phyloP scores from a whole-genome alignment of 257 asterid species.

The Fraxinus cuspidata region DNA sequence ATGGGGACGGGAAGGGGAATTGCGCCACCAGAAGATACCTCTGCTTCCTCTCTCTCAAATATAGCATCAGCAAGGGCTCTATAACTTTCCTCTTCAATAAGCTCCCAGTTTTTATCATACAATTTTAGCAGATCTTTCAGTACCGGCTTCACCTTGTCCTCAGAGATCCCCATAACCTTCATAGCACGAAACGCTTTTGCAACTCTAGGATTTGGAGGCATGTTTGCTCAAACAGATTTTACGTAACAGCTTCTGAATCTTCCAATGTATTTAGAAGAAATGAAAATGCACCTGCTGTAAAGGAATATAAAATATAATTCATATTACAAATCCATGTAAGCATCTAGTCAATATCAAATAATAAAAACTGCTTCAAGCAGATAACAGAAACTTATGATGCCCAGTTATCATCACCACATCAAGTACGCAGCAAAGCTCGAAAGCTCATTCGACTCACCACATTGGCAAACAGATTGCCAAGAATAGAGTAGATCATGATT shows the following conservation, averaged over 20 bases:
- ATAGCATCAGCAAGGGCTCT: conserved; percentile 87
- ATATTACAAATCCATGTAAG: not conserved
- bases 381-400: conserved; percentile 12
- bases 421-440: conserved; percentile 10
- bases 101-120: conserved; percentile 77
- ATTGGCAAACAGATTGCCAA: not conserved
- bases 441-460: not conserved
- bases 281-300: not conserved
- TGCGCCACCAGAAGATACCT: conserved; percentile 45
- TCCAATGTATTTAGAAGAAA: conserved; percentile 15
- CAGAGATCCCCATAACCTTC: conserved; percentile 66
- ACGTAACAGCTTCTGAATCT: conserved; percentile 25
- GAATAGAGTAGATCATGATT: not conserved
- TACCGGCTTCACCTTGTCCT: conserved; percentile 70
- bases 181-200: conserved; percentile 69
- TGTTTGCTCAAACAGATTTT: conserved; percentile 34
- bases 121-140: conserved; percentile 62
- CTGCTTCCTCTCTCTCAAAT: conserved; percentile 62
- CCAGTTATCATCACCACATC: conserved; percentile 14
- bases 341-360: conserved; percentile 5
- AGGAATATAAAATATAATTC: not conserved
- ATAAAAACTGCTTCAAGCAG: conserved; percentile 19
- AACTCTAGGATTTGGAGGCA: conserved; percentile 51
- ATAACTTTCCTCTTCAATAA: conserved; percentile 78
- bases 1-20: not conserved